These are phyloP conservation scores for Coniochaeta sp. DNA, from an alignment of 2,329 filamentous ascomycete genomes.

Conservation along the genomic window DNA sequence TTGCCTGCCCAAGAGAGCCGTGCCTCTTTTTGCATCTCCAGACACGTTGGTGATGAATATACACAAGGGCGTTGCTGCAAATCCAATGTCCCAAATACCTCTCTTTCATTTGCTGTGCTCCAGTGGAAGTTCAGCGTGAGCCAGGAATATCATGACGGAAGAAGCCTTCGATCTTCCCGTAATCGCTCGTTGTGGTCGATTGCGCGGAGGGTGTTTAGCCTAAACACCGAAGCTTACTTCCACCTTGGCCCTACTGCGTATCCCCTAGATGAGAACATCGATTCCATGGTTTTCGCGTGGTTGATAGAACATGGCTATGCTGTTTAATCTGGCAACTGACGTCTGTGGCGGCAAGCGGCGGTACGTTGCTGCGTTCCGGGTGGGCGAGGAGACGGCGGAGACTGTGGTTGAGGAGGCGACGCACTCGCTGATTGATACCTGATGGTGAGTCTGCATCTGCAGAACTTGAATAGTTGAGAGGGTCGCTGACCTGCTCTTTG, in stretches of 20 bases:
- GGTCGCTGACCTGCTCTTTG: background rate
- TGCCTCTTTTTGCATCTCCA: too few species aligned
- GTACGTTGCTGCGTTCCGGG: constrained; percentile 4
- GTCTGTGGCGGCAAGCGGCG: background rate
- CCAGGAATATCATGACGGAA: background rate
- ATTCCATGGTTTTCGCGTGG: background rate
- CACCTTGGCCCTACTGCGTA: background rate
- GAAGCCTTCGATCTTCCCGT: background rate
- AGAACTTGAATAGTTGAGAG: too few species aligned
- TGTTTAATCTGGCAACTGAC: background rate
- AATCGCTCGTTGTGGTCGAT: background rate
- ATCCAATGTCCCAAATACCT: background rate
- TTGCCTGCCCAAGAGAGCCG: too few species aligned
- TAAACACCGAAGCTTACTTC: background rate
- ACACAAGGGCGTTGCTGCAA: background rate
- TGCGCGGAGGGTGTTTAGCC: background rate
- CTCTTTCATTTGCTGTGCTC: background rate
- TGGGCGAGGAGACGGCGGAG: constrained; percentile 6
- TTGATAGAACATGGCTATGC: background rate
- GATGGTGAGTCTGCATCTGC: background rate
- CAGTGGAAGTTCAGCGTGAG: too few species aligned
- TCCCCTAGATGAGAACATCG: background rate
- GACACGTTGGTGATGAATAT: too few species aligned
- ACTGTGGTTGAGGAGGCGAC: background rate
- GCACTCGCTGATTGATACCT: constrained; percentile 12